Evolutionary conservation across 1,284 basidiomycete genomes (phyloP).

Genomic region (Cystobasidium slooffiae): DNA sequence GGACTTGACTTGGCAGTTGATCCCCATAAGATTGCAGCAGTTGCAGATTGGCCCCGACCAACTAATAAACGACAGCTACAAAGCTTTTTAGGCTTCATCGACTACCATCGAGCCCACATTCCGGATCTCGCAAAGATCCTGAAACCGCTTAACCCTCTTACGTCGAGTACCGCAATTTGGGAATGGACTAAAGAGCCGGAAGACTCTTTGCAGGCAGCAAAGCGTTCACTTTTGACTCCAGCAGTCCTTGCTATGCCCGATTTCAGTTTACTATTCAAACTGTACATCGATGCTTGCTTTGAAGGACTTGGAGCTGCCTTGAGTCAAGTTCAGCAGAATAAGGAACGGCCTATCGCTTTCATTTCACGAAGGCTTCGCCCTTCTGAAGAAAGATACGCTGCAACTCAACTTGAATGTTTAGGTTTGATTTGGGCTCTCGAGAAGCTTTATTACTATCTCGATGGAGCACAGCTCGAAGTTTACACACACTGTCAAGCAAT

Average conservation of each 20-base stretch:
- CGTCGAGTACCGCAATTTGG: not conserved
- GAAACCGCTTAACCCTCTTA: slow-evolving; percentile 1
- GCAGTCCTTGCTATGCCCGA: slow-evolving; percentile 1
- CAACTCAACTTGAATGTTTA: slow-evolving; percentile 31
- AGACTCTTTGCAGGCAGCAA: not conserved
- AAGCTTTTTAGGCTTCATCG: slow-evolving; percentile 4
- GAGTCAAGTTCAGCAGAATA: not conserved
- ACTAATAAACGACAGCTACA: not conserved
- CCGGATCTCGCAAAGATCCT: not conserved
- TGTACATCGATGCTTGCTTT: slow-evolving; percentile 9
- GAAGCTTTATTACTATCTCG: slow-evolving; percentile 22
- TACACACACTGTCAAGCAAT: slow-evolving; percentile 21
- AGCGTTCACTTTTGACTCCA: not conserved
- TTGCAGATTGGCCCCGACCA: not conserved
- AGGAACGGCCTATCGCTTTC: not conserved
- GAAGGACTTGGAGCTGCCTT: not conserved
- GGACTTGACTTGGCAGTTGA: slow-evolving; percentile 14
- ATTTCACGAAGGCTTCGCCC: slow-evolving; percentile 23
- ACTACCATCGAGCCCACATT: slow-evolving; percentile 1
- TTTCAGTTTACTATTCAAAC: slow-evolving; percentile 4
- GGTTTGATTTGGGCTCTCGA: slow-evolving; percentile 23
- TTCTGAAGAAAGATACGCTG: slow-evolving; percentile 14
- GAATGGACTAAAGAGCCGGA: slow-evolving; percentile 7
- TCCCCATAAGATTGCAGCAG: slow-evolving; percentile 12
- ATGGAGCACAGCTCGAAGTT: slow-evolving; percentile 12